These are phyloP conservation scores for Alternaria viburni DNA, from an alignment of 2,329 filamentous ascomycete genomes.

Conservation along the genomic window DNA sequence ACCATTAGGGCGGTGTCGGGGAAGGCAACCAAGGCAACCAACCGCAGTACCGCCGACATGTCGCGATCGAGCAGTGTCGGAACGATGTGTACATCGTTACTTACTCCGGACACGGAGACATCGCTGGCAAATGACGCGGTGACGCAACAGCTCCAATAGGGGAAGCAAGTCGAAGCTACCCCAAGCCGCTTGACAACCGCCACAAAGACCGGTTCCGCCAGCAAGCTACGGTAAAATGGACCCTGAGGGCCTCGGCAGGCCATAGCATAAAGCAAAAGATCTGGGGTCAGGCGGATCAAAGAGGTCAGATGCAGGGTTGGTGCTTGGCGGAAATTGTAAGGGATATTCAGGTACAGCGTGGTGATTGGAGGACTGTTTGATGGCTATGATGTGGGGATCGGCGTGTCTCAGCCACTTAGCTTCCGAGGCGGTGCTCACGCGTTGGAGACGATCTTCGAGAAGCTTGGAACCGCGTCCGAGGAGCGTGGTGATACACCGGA, in stretches of 20 bases:
- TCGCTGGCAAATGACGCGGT: slow-evolving; percentile 17
- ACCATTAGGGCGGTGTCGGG: slow-evolving; percentile 25
- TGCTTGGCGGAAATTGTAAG: slow-evolving; percentile 6
- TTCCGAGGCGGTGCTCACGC: slow-evolving; percentile 9
- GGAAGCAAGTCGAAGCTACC: slow-evolving; percentile 5
- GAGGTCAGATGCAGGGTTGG: slow-evolving; percentile 25
- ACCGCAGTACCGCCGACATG: slow-evolving; percentile 12
- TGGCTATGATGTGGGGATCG: slow-evolving; percentile 40
- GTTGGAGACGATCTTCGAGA: slow-evolving; percentile 8
- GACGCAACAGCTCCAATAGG: slow-evolving; percentile 26
- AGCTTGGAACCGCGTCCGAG: background rate
- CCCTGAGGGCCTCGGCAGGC: slow-evolving; percentile 2
- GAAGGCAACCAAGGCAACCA: slow-evolving; percentile 20
- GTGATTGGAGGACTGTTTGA: slow-evolving; percentile 36
- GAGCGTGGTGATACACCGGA: slow-evolving; percentile 2
- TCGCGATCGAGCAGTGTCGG: background rate
- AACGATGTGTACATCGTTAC: slow-evolving; percentile 25
- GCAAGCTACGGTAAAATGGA: background rate
- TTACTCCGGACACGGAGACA: slow-evolving; percentile 12
- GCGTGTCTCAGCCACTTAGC: slow-evolving; percentile 27
- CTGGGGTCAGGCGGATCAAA: slow-evolving; percentile 4
- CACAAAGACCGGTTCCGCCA: slow-evolving; percentile 1
- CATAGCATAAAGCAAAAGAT: slow-evolving; percentile 2
- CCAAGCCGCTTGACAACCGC: slow-evolving; percentile 1
- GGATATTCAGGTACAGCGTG: slow-evolving; percentile 37